phyloP scores from a whole-genome alignment of 805 yeast species.

The Wickerhamomyces strasburgensis region DNA sequence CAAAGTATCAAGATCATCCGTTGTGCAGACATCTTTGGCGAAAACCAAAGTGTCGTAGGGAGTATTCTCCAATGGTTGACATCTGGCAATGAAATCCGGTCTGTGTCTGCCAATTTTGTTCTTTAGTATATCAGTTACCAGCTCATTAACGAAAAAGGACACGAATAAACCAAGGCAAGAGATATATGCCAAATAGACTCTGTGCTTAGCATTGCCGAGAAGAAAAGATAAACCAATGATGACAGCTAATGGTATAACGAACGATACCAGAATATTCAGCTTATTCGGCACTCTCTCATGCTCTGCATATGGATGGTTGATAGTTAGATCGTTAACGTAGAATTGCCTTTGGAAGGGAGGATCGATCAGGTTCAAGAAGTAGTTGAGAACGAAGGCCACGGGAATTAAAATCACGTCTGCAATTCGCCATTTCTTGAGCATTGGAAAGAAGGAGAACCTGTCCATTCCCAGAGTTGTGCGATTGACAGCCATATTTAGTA shows the following conservation, averaged over 20 bases:
- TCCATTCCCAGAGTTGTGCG: slow-evolving; percentile 24
- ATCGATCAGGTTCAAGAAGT: slow-evolving; percentile 29
- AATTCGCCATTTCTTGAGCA: slow-evolving; percentile 33
- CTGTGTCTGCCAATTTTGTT: slow-evolving; percentile 85
- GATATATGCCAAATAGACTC: slow-evolving; percentile 54
- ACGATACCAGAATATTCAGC: slow-evolving; percentile 50
- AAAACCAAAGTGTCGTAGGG: slow-evolving; percentile 49
- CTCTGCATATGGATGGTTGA: slow-evolving; percentile 77
- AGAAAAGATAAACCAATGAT: slow-evolving; percentile 32
- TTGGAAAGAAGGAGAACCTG: slow-evolving; percentile 19
- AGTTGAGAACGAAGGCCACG: slow-evolving; percentile 27
- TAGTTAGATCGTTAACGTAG: slow-evolving; percentile 64
- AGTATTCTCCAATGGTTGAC: slow-evolving; percentile 60
- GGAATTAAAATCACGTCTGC: slow-evolving; percentile 32
- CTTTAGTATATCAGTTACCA: slow-evolving; percentile 70
- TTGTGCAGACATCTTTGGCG: slow-evolving; percentile 65
- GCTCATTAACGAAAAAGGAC: slow-evolving; percentile 52
- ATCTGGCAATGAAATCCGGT: slow-evolving; percentile 88
- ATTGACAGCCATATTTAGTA: slow-evolving; percentile 24
- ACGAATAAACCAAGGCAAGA: slow-evolving; percentile 63
- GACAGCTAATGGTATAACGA: slow-evolving; percentile 42
- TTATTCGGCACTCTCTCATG: slow-evolving; percentile 62
- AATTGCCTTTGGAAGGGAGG: slow-evolving; percentile 79
- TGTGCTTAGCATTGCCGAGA: slow-evolving; percentile 43
- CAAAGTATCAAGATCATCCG: slow-evolving; percentile 36